Percentiles rank a stretch among this genome's conserved stretches.
Evolutionary conservation across 2,329 filamentous ascomycete genomes (phyloP).

Genomic region (Phaeosphaeria sp.): DNA sequence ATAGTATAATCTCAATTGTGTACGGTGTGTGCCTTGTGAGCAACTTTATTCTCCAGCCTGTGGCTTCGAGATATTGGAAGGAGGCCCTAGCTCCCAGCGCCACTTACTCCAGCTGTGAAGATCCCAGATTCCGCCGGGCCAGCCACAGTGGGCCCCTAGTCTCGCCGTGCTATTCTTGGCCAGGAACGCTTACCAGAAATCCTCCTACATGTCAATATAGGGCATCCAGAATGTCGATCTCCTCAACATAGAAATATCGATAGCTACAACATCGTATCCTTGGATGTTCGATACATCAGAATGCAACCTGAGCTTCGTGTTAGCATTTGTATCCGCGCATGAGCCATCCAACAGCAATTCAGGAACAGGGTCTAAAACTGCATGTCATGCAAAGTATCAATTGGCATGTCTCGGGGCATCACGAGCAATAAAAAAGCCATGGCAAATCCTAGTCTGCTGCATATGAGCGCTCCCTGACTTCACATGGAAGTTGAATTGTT

Average conservation of each 20-base stretch:
- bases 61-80: not conserved
- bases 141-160: not conserved
- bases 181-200: not conserved
- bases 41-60: not conserved
- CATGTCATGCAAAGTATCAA: no score
- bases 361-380: no score
- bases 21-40: not conserved
- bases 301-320: not conserved
- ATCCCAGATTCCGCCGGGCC: not conserved
- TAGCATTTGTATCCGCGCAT: not conserved
- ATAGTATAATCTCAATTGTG: not conserved
- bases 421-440: no score
- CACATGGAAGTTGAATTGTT: not conserved
- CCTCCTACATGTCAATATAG: not conserved
- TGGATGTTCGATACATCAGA: not conserved
- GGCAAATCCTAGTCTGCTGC: no score
- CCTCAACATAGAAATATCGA: slow-evolving; percentile 1
- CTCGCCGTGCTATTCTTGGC: not conserved
- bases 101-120: not conserved
- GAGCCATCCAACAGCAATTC: no score
- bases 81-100: not conserved
- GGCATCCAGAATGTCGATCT: not conserved
- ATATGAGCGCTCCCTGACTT: no score
- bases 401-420: no score
- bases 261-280: not conserved